Evolutionary conservation across 2,329 filamentous ascomycete species (phyloP), one percentile per base, ranked within the genome.

Genomic region (Beauveria sp.): DNA sequence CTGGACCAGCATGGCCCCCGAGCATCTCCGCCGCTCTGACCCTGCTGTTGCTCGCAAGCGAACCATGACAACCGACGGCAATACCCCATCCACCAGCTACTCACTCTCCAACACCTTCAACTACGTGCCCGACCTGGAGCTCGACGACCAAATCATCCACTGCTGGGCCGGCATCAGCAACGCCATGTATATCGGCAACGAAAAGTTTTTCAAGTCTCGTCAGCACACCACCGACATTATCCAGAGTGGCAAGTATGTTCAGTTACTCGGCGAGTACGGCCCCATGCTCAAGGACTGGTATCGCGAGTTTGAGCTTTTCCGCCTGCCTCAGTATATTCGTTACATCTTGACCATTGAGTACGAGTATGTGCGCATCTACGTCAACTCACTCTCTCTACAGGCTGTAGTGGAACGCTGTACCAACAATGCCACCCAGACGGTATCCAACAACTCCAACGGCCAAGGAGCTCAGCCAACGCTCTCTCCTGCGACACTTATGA

Each of bases 141-240:
- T 88, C 4, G 85, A 88, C 68, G 85, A 88, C 64, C 84, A 87
- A 70, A 86, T 88, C 64, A 87, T 88, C 59, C 89, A 96, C 73
- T 96, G 92, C 72, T 99, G 94, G 94, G 88, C 92, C 5, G 90
- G 91, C 37, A 92, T 99, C 68, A 96, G 92, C 65, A 89, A 91
- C 67, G 86, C 93, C 63, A 96, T 97, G 89, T 89, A 96, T 68
- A 81, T 89, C 66, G 92, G 91, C 57, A 97, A 97, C 69, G 86
- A 96, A 69, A 86, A 88, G 66, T 80, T 99, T 4, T 99, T 97
- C 74, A 84, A 87, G 30, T 96, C 91, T 18, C 87, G 91, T 62
- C 88, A 93, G 65, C 88, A 92, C 71, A 97, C 94, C 0, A 91
- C 91, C 10, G 88, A 92, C 50, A 86, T 97, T 67, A 96, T 97